Evolutionary conservation across 2,329 filamentous ascomycete species (phyloP).

Genomic region (Penicillium vulpinum): DNA sequence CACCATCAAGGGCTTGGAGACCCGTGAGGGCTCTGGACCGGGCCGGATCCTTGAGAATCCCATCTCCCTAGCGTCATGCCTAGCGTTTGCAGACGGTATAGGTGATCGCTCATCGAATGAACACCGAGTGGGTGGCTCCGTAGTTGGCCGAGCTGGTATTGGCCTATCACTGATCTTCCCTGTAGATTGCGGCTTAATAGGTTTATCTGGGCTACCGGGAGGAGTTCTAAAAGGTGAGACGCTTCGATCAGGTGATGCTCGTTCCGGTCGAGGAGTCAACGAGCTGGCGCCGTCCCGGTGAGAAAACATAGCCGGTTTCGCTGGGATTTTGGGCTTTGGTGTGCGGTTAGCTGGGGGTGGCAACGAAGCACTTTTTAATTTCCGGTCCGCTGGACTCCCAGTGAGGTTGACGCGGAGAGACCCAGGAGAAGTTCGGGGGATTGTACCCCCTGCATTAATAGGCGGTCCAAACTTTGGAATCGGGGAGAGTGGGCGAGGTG

Average conservation of each 20-base stretch:
- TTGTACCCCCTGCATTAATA: constrained; percentile 18
- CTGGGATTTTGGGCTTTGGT: constrained; percentile 70
- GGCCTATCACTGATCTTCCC: constrained; percentile 15
- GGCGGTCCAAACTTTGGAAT: constrained; percentile 34
- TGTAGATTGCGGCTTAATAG: constrained; percentile 36
- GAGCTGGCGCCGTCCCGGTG: constrained; percentile 33
- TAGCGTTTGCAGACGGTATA: constrained; percentile 12
- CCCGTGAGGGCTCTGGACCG: constrained; percentile 27
- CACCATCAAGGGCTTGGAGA: constrained; percentile 35
- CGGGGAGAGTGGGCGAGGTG: constrained; percentile 28
- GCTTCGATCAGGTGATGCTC: constrained; percentile 43
- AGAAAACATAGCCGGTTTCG: constrained; percentile 44
- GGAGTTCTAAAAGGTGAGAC: constrained; percentile 85
- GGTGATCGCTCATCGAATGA: constrained; percentile 33
- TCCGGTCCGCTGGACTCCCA: constrained; percentile 29
- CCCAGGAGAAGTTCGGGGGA: constrained; percentile 24
- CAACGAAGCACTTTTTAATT: constrained; percentile 44
- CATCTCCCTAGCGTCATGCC: constrained; percentile 32
- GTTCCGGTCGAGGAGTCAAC: constrained; percentile 30
- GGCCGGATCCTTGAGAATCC: constrained; percentile 31
- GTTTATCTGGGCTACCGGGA: constrained; percentile 68
- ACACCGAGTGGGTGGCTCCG: constrained; percentile 29
- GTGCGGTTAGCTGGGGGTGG: constrained; percentile 79
- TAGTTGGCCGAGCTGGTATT: constrained; percentile 23
- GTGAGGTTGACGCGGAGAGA: constrained; percentile 12